Percentiles rank a stretch among this genome's conserved stretches.
Conservation (phyloP, 768 basidiomycete species). For the Boletus rubescentipes region DNA sequence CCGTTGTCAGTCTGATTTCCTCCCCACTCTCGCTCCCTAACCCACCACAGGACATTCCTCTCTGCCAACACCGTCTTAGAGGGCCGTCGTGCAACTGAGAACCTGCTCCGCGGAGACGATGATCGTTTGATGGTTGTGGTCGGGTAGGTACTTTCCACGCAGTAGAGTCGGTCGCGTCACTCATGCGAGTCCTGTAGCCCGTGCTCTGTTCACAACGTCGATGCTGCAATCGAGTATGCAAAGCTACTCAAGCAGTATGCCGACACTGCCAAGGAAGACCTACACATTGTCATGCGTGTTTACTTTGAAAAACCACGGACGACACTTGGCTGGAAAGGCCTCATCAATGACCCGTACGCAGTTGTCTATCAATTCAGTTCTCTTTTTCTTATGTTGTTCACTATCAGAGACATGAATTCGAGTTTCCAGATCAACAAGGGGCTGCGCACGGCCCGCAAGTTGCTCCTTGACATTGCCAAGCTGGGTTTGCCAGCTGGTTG, state of each 20-base stretch:
- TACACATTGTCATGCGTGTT: conserved; percentile 95
- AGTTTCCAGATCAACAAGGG: conserved; percentile 97
- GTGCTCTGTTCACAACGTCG: conserved; percentile 91
- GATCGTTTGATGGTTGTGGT: conserved; percentile 92
- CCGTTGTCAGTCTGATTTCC: conserved; percentile 55
- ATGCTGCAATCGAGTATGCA: conserved; percentile 87
- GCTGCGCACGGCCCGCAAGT: conserved; percentile 79
- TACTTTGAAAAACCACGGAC: conserved; percentile 98
- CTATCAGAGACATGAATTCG: conserved; percentile 69
- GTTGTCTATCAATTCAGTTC: background rate
- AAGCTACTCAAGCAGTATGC: conserved; percentile 77
- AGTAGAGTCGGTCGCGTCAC: background rate
- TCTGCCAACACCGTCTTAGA: conserved; percentile 89
- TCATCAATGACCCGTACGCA: conserved; percentile 86
- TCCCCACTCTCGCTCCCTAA: background rate
- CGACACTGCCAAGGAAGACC: conserved; percentile 74
- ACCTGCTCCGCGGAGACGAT: conserved; percentile 71
- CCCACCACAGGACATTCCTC: conserved; percentile 56
- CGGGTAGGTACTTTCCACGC: conserved; percentile 49
- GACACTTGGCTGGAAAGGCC: conserved; percentile 98
- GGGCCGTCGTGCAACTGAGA: conserved; percentile 76
- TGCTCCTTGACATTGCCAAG: conserved; percentile 87
- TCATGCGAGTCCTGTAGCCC: conserved; percentile 49
- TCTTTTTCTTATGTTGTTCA: background rate
- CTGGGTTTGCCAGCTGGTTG: conserved; percentile 94